Evolutionary conservation across 2,329 filamentous ascomycete genomes (phyloP).

Genomic region (Colletotrichum sp.): DNA sequence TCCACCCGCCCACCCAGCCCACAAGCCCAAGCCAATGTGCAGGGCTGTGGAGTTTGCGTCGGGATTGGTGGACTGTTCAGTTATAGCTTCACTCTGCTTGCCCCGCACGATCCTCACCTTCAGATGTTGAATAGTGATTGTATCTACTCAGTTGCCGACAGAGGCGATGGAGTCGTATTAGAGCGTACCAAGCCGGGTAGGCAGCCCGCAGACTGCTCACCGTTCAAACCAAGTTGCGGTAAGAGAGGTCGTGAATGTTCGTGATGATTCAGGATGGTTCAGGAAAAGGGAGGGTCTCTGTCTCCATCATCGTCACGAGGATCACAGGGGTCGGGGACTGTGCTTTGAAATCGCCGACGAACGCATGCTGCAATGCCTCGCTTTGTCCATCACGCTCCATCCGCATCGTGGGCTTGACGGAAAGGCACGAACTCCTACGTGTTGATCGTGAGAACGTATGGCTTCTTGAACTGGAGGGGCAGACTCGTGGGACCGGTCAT

Average conservation of each 20-base stretch:
- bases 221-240: not conserved
- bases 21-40: not conserved
- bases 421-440: not conserved
- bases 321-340: not conserved
- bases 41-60: not conserved
- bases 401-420: not conserved
- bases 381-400: not conserved
- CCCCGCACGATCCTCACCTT: not conserved
- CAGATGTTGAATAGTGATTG: not conserved
- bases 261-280: not conserved
- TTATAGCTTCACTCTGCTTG: not conserved
- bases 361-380: not conserved
- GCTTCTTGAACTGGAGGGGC: not conserved
- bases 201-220: not conserved
- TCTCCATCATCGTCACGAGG: not conserved
- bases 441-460: not conserved
- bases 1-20: not conserved
- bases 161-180: not conserved
- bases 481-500: not conserved
- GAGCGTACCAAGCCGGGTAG: not conserved
- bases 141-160: not conserved
- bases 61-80: constrained; percentile 2
- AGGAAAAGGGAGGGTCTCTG: not conserved
- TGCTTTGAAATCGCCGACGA: not conserved
- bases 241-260: not conserved